Conservation (phyloP, 768 basidiomycete species). For the Boletus patriciae region DNA sequence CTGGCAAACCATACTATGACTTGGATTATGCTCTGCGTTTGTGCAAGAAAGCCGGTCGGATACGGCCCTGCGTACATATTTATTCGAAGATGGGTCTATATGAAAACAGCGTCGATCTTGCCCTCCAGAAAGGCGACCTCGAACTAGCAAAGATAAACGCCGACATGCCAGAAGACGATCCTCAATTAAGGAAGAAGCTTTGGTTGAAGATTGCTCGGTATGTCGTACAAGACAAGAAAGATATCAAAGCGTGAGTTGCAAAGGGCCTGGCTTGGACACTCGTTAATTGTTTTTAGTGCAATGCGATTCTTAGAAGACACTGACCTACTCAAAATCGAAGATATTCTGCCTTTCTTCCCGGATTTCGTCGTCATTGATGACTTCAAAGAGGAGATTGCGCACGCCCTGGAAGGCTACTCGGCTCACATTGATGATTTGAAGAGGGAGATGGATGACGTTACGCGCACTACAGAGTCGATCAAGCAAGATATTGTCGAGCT, state of each 20-base stretch:
- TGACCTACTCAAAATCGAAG: slow-evolving; percentile 94
- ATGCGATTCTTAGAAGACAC: slow-evolving; percentile 97
- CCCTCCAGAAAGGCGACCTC: slow-evolving; percentile 90
- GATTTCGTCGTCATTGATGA: slow-evolving; percentile 99
- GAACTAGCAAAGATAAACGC: slow-evolving; percentile 95
- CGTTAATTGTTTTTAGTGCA: slow-evolving; percentile 53
- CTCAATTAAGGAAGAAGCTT: slow-evolving; percentile 81
- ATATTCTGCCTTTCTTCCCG: slow-evolving; percentile 98
- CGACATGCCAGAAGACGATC: slow-evolving; percentile 91
- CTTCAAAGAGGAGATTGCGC: slow-evolving; percentile 98
- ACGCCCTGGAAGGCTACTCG: slow-evolving; percentile 92
- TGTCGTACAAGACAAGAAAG: slow-evolving; percentile 96
- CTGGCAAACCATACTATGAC: slow-evolving; percentile 89
- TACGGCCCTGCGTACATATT: slow-evolving; percentile 91
- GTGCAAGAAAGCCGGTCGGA: slow-evolving; percentile 79
- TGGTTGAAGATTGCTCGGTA: slow-evolving; percentile 99
- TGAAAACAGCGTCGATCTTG: slow-evolving; percentile 95
- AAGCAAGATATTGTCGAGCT: slow-evolving; percentile 86
- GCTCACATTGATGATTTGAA: slow-evolving; percentile 87
- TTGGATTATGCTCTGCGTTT: slow-evolving; percentile 94
- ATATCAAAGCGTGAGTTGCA: slow-evolving; percentile 88
- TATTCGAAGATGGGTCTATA: slow-evolving; percentile 97
- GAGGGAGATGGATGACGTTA: slow-evolving; percentile 95
- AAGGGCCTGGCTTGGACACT: background rate
- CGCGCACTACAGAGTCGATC: slow-evolving; percentile 87